Evolutionary conservation across 169 alveolate species (phyloP).

Genomic region (Cryptosporidium ubiquitum): DNA sequence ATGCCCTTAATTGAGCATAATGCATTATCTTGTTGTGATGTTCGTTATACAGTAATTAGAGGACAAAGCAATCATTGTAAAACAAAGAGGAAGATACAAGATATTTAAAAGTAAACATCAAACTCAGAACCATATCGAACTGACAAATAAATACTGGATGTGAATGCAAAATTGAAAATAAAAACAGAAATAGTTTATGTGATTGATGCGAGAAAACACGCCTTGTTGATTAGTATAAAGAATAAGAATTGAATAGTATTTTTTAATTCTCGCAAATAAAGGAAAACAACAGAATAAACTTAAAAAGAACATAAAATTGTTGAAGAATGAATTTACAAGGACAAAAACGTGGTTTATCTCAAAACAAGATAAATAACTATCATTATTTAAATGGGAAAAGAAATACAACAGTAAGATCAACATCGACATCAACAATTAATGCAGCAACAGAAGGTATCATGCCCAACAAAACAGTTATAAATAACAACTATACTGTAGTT

Average conservation of each 20-base stretch:
- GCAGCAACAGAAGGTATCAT: neutral
- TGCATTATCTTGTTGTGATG: constrained; percentile 22
- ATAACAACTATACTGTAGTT: neutral
- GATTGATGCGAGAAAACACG: neutral
- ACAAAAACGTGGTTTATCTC: constrained; percentile 29
- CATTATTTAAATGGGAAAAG: constrained; percentile 11
- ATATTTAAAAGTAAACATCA: neutral
- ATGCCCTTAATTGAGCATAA: constrained; percentile 61
- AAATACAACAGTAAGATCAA: neutral
- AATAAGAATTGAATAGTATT: neutral
- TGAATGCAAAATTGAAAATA: neutral
- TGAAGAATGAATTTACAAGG: constrained; percentile 13
- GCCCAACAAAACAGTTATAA: neutral
- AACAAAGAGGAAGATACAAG: neutral
- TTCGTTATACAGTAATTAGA: constrained; percentile 67
- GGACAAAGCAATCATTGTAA: constrained; percentile 7
- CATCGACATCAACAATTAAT: neutral
- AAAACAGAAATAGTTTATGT: neutral
- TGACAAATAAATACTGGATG: neutral
- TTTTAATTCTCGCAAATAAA: neutral
- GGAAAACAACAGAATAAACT: neutral
- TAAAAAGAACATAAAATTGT: neutral
- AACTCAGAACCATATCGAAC: neutral
- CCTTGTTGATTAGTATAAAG: neutral
- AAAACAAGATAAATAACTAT: neutral